Conservation (phyloP, 179 eudicot genomes). For the Nepenthes alata region DNA sequence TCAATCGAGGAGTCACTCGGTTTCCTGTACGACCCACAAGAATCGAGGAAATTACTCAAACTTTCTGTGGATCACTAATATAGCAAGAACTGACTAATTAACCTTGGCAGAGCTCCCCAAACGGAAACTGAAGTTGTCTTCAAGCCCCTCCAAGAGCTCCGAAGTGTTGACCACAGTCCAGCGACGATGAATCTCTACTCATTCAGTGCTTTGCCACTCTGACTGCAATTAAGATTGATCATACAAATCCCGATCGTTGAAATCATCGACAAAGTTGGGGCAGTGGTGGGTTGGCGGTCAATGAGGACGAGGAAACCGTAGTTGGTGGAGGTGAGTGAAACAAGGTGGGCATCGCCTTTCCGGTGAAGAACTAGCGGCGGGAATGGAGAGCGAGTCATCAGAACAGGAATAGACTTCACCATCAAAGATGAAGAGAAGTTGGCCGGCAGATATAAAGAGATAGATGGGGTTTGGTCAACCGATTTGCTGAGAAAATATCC, state of each 20-base stretch:
- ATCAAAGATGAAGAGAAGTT: not conserved
- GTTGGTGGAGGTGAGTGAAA: constrained; percentile 79
- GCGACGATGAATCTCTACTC: constrained; percentile 27
- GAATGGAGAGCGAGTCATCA: constrained; percentile 48
- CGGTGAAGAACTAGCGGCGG: constrained; percentile 61
- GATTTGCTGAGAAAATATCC: constrained; percentile 15
- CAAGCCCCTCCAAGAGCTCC: constrained; percentile 98
- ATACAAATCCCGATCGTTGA: constrained; percentile 2
- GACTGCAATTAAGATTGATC: not conserved
- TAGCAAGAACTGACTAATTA: constrained; percentile 1
- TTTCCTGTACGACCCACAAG: constrained; percentile 16
- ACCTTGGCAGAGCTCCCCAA: constrained; percentile 1
- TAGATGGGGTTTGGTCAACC: constrained; percentile 12
- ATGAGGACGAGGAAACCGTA: constrained; percentile 62
- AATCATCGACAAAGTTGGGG: not conserved
- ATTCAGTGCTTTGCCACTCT: not conserved
- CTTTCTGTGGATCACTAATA: constrained; percentile 9
- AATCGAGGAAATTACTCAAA: constrained; percentile 7
- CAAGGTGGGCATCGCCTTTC: constrained; percentile 86
- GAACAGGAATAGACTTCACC: constrained; percentile 19
- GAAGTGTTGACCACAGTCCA: constrained; percentile 94
- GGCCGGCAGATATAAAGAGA: constrained; percentile 13
- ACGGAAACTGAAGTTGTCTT: constrained; percentile 31
- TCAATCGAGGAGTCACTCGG: constrained; percentile 25
- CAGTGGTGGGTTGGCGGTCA: constrained; percentile 16